Evolutionary conservation across 148 eudicot genomes (phyloP), one percentile per base, ranked within the genome.

Genomic region (Chenopodium suecicum): DNA sequence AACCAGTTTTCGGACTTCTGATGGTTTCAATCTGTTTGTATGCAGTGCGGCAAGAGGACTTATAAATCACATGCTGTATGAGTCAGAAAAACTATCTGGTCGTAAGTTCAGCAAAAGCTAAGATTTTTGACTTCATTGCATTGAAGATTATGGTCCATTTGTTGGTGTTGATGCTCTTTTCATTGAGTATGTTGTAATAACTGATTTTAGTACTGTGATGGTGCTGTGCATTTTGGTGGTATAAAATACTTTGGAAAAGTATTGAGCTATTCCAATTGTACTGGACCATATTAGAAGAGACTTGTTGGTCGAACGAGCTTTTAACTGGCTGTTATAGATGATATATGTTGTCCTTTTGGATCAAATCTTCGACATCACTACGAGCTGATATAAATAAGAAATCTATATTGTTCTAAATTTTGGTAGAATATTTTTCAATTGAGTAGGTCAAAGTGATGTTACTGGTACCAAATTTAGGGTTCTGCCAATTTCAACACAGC

Each of bases 41-140:
- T 82, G 81, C 85, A 87, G 89, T 85, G 89, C 89, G 16, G 87
- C 89, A 20, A 87, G 89, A 68, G 89, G 89, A 76, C 87, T 87
- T 60, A 68, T 87, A 29, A 87, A 87, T 79, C 89, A 87, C 74
- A 84, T 87, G 79, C 34, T 87, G 47, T 77, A 79, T 12, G 89
- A 87, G 82, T 83, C 89, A 17, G 89, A 85, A 76, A 83, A n/a
- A 73, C 47, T 83, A 29, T 73, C 89, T 77, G 89, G 87, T 70
- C 87, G 84, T 70, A 87, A 87, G 80, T 78, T 85, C 64, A 87
- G 75, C 79, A 17, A 72, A 71, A 47, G 66, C 52, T 75, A 79
- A 46, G 70, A 62, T 70, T 75, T 32, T 32, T 80, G 74, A 79
- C 74, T 83, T 76, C 52, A 20, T 70, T 66, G 70, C 34, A 48